These are phyloP conservation scores for Phytophthora pisi DNA, from an alignment of 352 stramenopile species.

Conservation along the genomic window DNA sequence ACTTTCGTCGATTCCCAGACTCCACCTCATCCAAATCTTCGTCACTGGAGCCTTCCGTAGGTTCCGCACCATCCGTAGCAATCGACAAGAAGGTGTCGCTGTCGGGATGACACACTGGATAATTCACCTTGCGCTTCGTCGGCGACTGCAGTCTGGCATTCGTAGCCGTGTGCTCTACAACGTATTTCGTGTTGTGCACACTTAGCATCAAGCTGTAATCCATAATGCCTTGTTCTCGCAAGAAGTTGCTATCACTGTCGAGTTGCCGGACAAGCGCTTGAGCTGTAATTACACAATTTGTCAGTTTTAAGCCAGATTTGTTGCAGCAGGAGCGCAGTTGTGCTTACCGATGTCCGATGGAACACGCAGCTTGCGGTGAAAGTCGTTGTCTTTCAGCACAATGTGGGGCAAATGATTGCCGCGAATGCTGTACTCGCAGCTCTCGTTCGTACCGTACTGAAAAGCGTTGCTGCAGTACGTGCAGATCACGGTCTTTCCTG, in stretches of 20 bases:
- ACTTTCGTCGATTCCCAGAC: constrained; percentile 52
- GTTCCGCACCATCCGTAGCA: constrained; percentile 36
- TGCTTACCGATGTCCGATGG: constrained; percentile 53
- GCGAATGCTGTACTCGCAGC: constrained; percentile 81
- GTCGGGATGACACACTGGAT: constrained; percentile 70
- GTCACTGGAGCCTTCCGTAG: constrained; percentile 49
- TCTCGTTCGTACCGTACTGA: constrained; percentile 69
- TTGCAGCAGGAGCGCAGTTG: background rate
- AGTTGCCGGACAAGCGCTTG: constrained; percentile 70
- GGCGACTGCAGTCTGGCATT: constrained; percentile 48
- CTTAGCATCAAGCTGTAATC: constrained; percentile 90
- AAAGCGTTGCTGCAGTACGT: constrained; percentile 87
- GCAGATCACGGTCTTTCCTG: constrained; percentile 84
- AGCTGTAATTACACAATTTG: constrained; percentile 27
- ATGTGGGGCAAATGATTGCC: constrained; percentile 78
- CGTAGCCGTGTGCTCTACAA: constrained; percentile 68
- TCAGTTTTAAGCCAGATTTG: constrained; percentile 13
- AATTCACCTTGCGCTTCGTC: constrained; percentile 77
- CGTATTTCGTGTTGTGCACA: constrained; percentile 86
- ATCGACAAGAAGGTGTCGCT: constrained; percentile 52
- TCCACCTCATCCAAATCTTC: constrained; percentile 67
- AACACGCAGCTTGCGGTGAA: constrained; percentile 83
- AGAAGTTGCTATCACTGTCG: constrained; percentile 73
- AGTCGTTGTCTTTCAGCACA: constrained; percentile 89
- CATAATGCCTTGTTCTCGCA: constrained; percentile 85